A percentile compares a stretch with the other conserved stretches of the same genome.
Evolutionary conservation across 2,329 filamentous ascomycete species (phyloP).

Genomic region (Dissoconium aciculare): DNA sequence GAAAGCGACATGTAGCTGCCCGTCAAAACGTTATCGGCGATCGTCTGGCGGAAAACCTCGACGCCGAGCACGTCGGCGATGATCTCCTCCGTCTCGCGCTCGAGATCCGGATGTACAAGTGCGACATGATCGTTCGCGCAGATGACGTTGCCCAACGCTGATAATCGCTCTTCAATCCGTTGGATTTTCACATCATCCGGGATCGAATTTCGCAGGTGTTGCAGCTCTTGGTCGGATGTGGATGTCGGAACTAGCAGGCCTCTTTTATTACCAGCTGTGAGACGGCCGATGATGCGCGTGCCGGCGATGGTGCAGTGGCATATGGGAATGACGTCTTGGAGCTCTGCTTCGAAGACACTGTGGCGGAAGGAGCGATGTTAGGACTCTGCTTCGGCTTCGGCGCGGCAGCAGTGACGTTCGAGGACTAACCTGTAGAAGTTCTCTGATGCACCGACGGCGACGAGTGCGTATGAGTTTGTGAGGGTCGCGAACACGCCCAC

Average conservation of each 20-base stretch:
- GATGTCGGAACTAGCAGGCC: constrained; percentile 90
- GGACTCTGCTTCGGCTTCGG: background rate
- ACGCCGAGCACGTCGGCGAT: constrained; percentile 86
- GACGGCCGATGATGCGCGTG: constrained; percentile 84
- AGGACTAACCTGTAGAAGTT: constrained; percentile 77
- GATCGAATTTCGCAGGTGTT: constrained; percentile 88
- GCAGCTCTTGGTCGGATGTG: constrained; percentile 94
- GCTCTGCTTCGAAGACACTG: constrained; percentile 90
- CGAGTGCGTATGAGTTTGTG: constrained; percentile 92
- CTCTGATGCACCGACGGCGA: constrained; percentile 87
- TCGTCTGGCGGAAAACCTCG: constrained; percentile 83
- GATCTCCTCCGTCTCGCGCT: constrained; percentile 97
- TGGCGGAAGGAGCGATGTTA: constrained; percentile 3
- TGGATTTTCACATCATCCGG: constrained; percentile 88
- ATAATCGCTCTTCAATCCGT: constrained; percentile 92
- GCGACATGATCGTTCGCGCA: constrained; percentile 94
- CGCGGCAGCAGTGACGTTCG: background rate
- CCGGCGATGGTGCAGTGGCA: constrained; percentile 93
- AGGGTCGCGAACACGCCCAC: constrained; percentile 94
- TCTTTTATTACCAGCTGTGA: constrained; percentile 93
- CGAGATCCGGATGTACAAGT: constrained; percentile 86
- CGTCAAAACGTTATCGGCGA: constrained; percentile 92
- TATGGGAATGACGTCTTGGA: constrained; percentile 94
- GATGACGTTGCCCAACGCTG: constrained; percentile 92
- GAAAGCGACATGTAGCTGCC: constrained; percentile 93